A percentile compares a stretch with the other conserved stretches of the same genome.
Evolutionary conservation across 2,329 filamentous ascomycete species (phyloP).

Genomic region (Exserohilum turcica): DNA sequence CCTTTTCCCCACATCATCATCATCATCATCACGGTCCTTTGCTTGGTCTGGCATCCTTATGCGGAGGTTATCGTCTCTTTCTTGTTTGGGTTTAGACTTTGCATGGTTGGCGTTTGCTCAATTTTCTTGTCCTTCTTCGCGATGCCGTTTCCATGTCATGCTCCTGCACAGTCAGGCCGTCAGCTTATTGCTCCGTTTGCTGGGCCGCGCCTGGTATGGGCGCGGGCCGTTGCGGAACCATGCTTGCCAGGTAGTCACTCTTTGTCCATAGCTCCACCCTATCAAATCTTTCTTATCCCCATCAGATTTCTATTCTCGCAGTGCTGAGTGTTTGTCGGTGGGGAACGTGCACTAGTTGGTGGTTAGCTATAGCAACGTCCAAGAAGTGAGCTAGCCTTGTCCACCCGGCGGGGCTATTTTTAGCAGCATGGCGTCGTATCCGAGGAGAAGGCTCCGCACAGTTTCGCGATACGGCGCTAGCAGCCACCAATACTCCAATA

Average conservation of each 20-base stretch:
- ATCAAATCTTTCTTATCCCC: not conserved
- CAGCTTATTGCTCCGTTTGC: conserved; percentile 13
- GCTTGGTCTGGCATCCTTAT: conserved; percentile 6
- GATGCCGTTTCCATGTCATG: not conserved
- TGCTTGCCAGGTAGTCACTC: conserved; percentile 12
- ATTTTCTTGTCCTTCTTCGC: conserved; percentile 5
- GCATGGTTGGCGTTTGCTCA: conserved; percentile 15
- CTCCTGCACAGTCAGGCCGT: conserved; percentile 2
- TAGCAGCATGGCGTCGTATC: conserved; percentile 15
- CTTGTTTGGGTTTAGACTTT: conserved; percentile 8
- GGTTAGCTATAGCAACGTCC: not conserved
- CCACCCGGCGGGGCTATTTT: conserved; percentile 16
- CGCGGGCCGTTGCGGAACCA: conserved; percentile 8
- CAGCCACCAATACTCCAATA: conserved; percentile 15
- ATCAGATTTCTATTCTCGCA: conserved; percentile 10
- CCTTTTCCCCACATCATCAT: too few relatives aligned
- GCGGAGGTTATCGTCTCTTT: not conserved
- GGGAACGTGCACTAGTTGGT: not conserved
- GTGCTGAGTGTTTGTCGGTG: conserved; percentile 1
- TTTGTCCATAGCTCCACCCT: conserved; percentile 5
- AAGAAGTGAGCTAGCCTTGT: not conserved
- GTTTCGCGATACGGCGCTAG: conserved; percentile 2
- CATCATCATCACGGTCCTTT: conserved; percentile 6
- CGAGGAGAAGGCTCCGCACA: not conserved
- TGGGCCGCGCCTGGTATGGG: conserved; percentile 13